These are phyloP conservation scores for Spergularia azorica DNA, from an alignment of 179 eudicot species.

Conservation along the genomic window DNA sequence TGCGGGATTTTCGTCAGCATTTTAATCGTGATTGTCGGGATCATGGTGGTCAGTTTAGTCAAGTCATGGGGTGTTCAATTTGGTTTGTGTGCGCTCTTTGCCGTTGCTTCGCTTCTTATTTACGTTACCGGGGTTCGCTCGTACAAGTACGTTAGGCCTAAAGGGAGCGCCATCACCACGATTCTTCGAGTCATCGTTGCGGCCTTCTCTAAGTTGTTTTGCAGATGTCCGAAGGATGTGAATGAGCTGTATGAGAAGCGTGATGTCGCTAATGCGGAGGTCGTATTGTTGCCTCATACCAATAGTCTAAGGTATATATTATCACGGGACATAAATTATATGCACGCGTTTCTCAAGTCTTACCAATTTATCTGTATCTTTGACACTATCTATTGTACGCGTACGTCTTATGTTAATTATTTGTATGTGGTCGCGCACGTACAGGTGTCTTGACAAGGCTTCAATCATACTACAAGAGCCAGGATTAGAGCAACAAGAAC, in stretches of 20 bases:
- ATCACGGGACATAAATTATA: no score
- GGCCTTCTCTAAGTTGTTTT: slow-evolving; percentile 26
- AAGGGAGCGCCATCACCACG: slow-evolving; percentile 45
- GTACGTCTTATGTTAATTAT: not conserved
- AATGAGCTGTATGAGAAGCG: slow-evolving; percentile 30
- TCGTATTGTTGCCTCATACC: slow-evolving; percentile 34
- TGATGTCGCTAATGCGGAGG: not conserved
- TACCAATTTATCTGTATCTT: no score
- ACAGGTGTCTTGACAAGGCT: slow-evolving; percentile 59
- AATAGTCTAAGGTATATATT: slow-evolving; percentile 39
- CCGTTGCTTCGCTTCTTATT: slow-evolving; percentile 29
- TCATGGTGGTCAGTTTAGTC: slow-evolving; percentile 38
- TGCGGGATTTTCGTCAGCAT: slow-evolving; percentile 8
- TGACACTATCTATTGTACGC: no score
- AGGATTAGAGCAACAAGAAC: slow-evolving; percentile 30
- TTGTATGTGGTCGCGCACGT: not conserved
- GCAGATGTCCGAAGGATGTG: slow-evolving; percentile 14
- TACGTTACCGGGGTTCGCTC: slow-evolving; percentile 36
- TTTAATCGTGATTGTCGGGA: slow-evolving; percentile 30
- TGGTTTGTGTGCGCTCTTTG: slow-evolving; percentile 51
- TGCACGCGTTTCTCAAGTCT: no score
- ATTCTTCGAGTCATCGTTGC: slow-evolving; percentile 41
- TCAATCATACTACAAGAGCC: slow-evolving; percentile 35
- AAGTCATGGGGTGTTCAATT: slow-evolving; percentile 52
- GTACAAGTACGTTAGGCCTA: slow-evolving; percentile 22